These are phyloP conservation scores for Aphanomyces euteiches DNA, from an alignment of 352 stramenopile species.

Conservation along the genomic window DNA sequence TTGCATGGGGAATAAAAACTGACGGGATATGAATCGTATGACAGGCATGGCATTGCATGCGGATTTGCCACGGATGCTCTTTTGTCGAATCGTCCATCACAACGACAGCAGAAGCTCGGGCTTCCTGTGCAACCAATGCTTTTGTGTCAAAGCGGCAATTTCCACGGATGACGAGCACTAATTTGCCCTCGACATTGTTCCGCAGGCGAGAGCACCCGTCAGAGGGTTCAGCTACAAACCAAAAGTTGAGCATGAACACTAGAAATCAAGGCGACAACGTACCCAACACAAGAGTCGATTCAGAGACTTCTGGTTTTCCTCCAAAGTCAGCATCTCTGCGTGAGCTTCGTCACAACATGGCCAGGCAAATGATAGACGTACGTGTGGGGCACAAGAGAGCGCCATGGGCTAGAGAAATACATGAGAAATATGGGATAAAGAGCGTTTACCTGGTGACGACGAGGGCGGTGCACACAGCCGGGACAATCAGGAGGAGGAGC, in stretches of 20 bases:
- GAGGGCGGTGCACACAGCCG: not conserved
- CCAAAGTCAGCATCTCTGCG: slow-evolving; percentile 1
- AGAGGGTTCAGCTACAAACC: not conserved
- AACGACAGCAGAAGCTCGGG: slow-evolving; percentile 14
- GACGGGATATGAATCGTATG: not conserved
- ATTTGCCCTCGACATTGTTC: not conserved
- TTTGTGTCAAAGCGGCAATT: slow-evolving; percentile 27
- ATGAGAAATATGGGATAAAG: not conserved
- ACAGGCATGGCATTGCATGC: slow-evolving; percentile 10
- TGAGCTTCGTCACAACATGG: not conserved
- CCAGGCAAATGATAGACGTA: not conserved
- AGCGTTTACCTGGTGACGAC: slow-evolving; percentile 10
- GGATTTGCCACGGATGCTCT: slow-evolving; percentile 17
- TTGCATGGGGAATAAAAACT: slow-evolving; percentile 22
- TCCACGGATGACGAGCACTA: slow-evolving; percentile 8
- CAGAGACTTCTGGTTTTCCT: not conserved
- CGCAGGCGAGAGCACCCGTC: not conserved
- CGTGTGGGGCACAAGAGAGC: not conserved
- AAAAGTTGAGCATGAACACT: not conserved
- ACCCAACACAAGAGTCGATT: slow-evolving; percentile 6
- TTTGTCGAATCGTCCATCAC: slow-evolving; percentile 24
- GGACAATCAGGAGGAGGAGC: not conserved
- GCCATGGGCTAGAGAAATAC: not conserved
- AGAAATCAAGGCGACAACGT: not conserved
- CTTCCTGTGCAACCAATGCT: not conserved